Percentiles rank a stretch among this genome's conserved stretches.
phyloP scores from a whole-genome alignment of 2,329 filamentous ascomycete genomes.

The Plenodomus biglobosus region DNA sequence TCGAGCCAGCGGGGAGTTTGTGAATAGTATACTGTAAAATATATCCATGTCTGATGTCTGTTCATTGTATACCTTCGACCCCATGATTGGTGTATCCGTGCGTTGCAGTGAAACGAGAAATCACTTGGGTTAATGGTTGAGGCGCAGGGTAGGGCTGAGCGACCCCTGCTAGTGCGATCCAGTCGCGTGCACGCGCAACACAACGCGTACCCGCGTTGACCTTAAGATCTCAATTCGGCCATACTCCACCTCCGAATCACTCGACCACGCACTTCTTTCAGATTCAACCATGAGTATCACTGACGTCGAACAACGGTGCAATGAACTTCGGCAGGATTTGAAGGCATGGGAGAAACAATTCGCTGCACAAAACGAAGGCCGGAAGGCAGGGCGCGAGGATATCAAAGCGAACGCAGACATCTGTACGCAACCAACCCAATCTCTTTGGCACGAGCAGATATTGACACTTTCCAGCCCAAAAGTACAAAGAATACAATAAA shows the following conservation, averaged over 20 bases:
- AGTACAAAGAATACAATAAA: constrained; percentile 76
- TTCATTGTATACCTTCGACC: constrained; percentile 20
- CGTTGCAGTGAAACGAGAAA: neutral
- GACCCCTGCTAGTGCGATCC: constrained; percentile 18
- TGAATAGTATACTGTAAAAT: constrained; percentile 47
- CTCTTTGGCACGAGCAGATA: neutral
- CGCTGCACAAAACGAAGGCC: constrained; percentile 61
- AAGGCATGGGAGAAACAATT: constrained; percentile 76
- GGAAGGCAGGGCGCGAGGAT: constrained; percentile 71
- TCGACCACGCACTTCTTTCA: neutral
- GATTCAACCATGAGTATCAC: constrained; percentile 26
- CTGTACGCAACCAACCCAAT: constrained; percentile 53
- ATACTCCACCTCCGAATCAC: constrained; percentile 4
- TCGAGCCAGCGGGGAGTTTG: constrained; percentile 39
- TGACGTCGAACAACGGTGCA: constrained; percentile 67
- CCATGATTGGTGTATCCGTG: neutral
- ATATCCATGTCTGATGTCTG: constrained; percentile 38
- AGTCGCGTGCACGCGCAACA: constrained; percentile 26
- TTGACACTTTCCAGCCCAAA: constrained; percentile 56
- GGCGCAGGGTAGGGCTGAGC: constrained; percentile 24
- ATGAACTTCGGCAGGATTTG: constrained; percentile 74
- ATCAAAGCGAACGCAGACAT: constrained; percentile 74
- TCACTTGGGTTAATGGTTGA: neutral
- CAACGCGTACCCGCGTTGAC: constrained; percentile 34
- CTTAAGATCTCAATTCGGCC: constrained; percentile 19